Percentiles rank a stretch among this genome's conserved stretches.
Conservation (phyloP, 495 filamentous ascomycete genomes). For the Aspergillus nidulans region DNA sequence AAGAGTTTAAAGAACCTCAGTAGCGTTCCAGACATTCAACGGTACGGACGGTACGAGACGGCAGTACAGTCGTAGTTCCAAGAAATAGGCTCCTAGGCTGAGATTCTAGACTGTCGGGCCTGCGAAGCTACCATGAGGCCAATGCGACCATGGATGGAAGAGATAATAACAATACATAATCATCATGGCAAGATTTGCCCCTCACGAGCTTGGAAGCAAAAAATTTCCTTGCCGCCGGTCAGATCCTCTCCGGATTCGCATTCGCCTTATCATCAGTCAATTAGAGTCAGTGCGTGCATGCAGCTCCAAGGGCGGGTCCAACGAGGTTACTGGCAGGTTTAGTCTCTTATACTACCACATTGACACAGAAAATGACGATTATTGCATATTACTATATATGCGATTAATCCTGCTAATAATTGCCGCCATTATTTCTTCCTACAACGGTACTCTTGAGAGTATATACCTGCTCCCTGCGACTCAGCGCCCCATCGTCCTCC, state of each 20-base stretch:
- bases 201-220: conserved; percentile 9
- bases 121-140: not conserved
- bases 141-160: not conserved
- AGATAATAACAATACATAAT: not conserved
- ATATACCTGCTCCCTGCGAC: not conserved
- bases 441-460: not conserved
- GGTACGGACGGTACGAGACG: no score
- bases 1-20: conserved; percentile 6
- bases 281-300: not conserved
- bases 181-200: conserved; percentile 10
- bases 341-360: conserved; percentile 9
- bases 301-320: conserved; percentile 1
- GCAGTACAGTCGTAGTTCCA: no score
- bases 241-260: conserved; percentile 10
- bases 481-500: not conserved
- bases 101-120: not conserved
- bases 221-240: conserved; percentile 15
- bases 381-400: conserved; percentile 2
- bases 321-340: conserved; percentile 6
- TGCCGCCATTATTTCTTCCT: not conserved
- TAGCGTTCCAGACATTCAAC: not conserved
- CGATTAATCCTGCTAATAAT: conserved; percentile 1
- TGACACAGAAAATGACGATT: not conserved
- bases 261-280: conserved; percentile 14
- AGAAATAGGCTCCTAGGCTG: not conserved